phyloP scores from a whole-genome alignment of 2,329 filamentous ascomycete species.

The Hymenotorrendiella dingleyae region DNA sequence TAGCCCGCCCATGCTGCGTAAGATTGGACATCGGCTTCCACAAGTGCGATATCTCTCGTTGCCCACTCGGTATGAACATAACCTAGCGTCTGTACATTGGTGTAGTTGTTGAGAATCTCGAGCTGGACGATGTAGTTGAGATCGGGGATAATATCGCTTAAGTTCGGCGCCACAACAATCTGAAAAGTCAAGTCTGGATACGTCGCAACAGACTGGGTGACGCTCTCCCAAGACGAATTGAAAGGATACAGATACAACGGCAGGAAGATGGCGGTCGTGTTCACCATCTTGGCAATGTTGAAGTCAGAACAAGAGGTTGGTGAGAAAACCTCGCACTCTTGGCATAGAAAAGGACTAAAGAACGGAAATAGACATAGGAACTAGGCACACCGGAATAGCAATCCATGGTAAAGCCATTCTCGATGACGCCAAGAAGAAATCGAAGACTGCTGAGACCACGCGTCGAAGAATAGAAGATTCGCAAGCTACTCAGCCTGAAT shows the following conservation, averaged over 20 bases:
- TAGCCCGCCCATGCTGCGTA: slow-evolving; percentile 33
- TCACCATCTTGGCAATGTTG: slow-evolving; percentile 14
- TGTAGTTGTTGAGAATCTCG: slow-evolving; percentile 15
- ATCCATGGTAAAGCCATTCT: not conserved
- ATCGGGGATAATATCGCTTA: slow-evolving; percentile 16
- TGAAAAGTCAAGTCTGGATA: slow-evolving; percentile 20
- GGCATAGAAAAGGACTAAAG: too few relatives aligned
- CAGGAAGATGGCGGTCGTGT: slow-evolving; percentile 17
- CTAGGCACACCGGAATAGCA: too few relatives aligned
- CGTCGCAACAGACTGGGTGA: slow-evolving; percentile 13
- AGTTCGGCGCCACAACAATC: slow-evolving; percentile 18
- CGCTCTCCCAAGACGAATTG: slow-evolving; percentile 20
- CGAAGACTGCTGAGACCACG: slow-evolving; percentile 2
- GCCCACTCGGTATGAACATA: slow-evolving; percentile 36
- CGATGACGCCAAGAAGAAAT: not conserved
- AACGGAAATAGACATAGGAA: not conserved
- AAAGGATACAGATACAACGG: slow-evolving; percentile 23
- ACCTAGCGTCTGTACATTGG: slow-evolving; percentile 33
- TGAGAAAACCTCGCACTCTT: too few relatives aligned
- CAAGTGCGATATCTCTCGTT: slow-evolving; percentile 25
- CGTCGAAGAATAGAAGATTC: slow-evolving; percentile 5
- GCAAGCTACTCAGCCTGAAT: slow-evolving; percentile 9
- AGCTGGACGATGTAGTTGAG: slow-evolving; percentile 19
- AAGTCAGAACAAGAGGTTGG: not conserved
- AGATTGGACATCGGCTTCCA: slow-evolving; percentile 32